Percentiles rank a stretch among this genome's conserved stretches.
Evolutionary conservation across 2,329 filamentous ascomycete species (phyloP).

Genomic region (Fusarium sulawesiense): DNA sequence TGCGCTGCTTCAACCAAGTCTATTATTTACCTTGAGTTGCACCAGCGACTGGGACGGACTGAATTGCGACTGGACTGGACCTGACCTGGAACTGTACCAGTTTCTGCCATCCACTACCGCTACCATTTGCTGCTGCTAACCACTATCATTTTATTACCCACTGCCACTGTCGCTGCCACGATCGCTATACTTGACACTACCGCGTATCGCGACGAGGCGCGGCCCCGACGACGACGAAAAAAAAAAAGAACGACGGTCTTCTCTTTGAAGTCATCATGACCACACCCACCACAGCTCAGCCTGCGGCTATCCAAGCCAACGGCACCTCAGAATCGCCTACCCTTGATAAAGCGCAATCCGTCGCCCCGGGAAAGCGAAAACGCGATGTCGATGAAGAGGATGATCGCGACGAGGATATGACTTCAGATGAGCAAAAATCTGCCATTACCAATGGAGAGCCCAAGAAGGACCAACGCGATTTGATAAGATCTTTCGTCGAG

Average conservation of each 20-base stretch:
- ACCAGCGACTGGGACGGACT: constrained; percentile 49
- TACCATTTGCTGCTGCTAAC: constrained; percentile 42
- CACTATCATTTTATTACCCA: constrained; percentile 41
- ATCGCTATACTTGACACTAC: constrained; percentile 39
- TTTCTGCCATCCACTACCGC: constrained; percentile 51
- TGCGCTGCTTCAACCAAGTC: constrained; percentile 52
- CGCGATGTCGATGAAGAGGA: constrained; percentile 60
- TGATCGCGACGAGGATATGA: constrained; percentile 50
- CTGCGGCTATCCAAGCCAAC: constrained; percentile 54
- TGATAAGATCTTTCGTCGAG: constrained; percentile 54
- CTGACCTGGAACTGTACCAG: constrained; percentile 21
- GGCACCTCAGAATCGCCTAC: constrained; percentile 54
- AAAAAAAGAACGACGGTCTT: constrained; percentile 15
- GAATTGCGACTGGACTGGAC: constrained; percentile 26
- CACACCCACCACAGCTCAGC: constrained; percentile 56
- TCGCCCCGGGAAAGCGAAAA: constrained; percentile 66
- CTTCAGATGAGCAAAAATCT: constrained; percentile 45
- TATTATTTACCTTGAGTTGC: constrained; percentile 53
- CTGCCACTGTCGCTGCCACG: constrained; percentile 43
- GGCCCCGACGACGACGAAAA: constrained; percentile 44
- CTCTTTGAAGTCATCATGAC: constrained; percentile 41
- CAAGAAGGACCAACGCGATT: constrained; percentile 49
- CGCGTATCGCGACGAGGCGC: constrained; percentile 58
- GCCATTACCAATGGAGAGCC: constrained; percentile 41
- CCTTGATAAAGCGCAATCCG: constrained; percentile 48